Base-by-base conservation (phyloP, 257 asterid species). In the Scutellaria baicalensis region DNA sequence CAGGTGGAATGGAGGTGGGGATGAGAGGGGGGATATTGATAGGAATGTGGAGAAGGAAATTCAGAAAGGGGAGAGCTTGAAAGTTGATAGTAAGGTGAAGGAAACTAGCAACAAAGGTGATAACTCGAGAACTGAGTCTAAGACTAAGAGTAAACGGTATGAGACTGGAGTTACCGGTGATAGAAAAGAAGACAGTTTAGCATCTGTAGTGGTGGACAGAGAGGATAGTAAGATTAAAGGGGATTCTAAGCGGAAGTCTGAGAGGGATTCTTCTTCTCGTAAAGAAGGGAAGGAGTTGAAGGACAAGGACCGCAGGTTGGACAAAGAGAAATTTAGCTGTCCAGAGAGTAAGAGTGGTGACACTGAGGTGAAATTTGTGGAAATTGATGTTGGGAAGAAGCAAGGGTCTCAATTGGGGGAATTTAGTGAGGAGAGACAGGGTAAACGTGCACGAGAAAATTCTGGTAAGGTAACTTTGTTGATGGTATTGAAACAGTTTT, bases 191-290 rank as follows among this genome's bases (percentile, higher is more conserved):
- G 95, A 84, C 43, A 77, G 70, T 75, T 72, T 60, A 55, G 72
- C 68, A 62, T 71, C 82, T 12, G 49, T 78, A 18, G 70, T 73
- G 50, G 83, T 76, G 83, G 94, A 91, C 72, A 86, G 84, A 81
- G 95, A 85, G 66, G 89, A 88, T 68, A 57, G 71, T 74, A 83
- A 80, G 83, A 81, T 82, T 66, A 85, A 80, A 80, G 83, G 84
- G 61, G 99, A 89, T 66, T 82, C 96, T 0, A 94, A 83, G 87
- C 80, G 93, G 86, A 94, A 83, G 79, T 82, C 90, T 36, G 97
- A 91, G 78, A 86, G 85, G 83, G 97, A 90, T 78, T 83, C 82
- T 65, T 89, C 87, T 68, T 69, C 80, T 14, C 78, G 94, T 59
- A 93, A 80, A 73, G 98, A 92, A 56, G 86, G 84, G 69, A 89